phyloP scores from a whole-genome alignment of 1,284 basidiomycete genomes.

The Sphaerobolus stellatus region DNA sequence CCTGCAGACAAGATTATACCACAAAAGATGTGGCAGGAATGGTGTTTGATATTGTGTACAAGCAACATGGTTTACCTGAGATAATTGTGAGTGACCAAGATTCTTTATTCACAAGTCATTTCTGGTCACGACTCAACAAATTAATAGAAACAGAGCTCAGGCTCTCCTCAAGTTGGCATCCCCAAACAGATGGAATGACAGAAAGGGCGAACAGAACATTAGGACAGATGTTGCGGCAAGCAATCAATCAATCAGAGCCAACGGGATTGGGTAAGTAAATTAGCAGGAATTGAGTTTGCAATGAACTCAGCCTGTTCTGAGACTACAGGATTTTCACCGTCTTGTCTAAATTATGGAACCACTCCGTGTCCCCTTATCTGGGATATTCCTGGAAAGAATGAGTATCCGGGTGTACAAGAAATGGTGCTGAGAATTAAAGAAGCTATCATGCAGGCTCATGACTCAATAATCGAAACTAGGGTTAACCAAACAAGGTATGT shows the following conservation, averaged over 20 bases:
- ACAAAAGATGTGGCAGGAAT: conserved; percentile 40
- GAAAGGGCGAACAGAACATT: conserved; percentile 41
- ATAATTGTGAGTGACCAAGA: conserved; percentile 44
- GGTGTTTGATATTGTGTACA: conserved; percentile 38
- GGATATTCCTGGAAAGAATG: conserved; percentile 18
- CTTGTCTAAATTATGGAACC: conserved; percentile 32
- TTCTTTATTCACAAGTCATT: conserved; percentile 39
- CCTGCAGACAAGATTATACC: conserved; percentile 28
- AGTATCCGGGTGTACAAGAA: conserved; percentile 25
- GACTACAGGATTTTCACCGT: conserved; percentile 28
- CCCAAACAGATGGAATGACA: conserved; percentile 42
- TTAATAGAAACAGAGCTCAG: conserved; percentile 34
- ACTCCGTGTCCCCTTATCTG: conserved; percentile 30
- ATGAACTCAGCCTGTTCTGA: conserved; percentile 28
- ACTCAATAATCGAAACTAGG: conserved; percentile 29
- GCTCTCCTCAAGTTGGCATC: conserved; percentile 46
- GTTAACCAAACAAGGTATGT: conserved; percentile 30
- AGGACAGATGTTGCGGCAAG: conserved; percentile 36
- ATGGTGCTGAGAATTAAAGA: conserved; percentile 27
- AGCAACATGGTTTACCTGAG: conserved; percentile 39
- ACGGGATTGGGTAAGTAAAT: conserved; percentile 36
- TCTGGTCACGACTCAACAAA: conserved; percentile 41
- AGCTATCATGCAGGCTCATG: conserved; percentile 32
- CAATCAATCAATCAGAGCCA: conserved; percentile 33
- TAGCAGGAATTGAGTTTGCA: conserved; percentile 41